Base-by-base conservation (phyloP, 2,329 filamentous ascomycete species). In the Cladosporium sp. region DNA sequence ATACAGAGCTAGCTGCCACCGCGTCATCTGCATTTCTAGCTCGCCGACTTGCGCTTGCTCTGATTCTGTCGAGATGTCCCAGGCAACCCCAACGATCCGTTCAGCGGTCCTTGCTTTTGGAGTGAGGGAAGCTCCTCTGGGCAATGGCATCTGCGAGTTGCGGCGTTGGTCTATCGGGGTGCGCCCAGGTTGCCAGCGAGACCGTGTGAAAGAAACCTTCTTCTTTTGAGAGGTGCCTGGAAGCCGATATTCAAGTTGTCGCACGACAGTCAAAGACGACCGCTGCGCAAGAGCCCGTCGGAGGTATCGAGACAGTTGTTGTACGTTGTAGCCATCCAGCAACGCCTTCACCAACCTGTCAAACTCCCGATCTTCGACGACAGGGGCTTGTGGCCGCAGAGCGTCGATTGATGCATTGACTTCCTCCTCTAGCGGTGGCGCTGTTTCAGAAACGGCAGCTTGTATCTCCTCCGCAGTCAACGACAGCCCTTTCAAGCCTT, bases 41-140 rank as follows among this genome's bases (percentile, higher is more conserved):
- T 66, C 64, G 6, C 65, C 64, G 33, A 62, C 18, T 28, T 56
- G 53, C 44, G 61, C 58, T 34, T 59, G 58, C 34, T 67, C 64
- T 7, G 56, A 38, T 9, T 57, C 40, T 3, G 61, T 52, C 2
- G 56, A 60, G 9, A 66, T 22, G 9, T 54, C 33, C 65, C 65
- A 67, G 18, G 53, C 62, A 14, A 58, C 32, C 14, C 63, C 62
- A 32, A 67, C 34, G 43, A 67, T 64, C 34, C 62, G 61, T 10
- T 62, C 55, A 10, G 56, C 60, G n/a, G 40, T 40, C 43, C 18
- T 50, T 37, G 48, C 48, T 41, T 50, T 50, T 4, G 48, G 40
- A 7, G 34, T 18, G 8, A 13, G 31, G n/a, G 32, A 50, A 7
- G 33, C 16, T 35, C 31, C 16, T 38, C 14, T n/a, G n/a, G 48